phyloP scores from a whole-genome alignment of 352 stramenopile genomes.

The Globisporangium okanoganense region DNA sequence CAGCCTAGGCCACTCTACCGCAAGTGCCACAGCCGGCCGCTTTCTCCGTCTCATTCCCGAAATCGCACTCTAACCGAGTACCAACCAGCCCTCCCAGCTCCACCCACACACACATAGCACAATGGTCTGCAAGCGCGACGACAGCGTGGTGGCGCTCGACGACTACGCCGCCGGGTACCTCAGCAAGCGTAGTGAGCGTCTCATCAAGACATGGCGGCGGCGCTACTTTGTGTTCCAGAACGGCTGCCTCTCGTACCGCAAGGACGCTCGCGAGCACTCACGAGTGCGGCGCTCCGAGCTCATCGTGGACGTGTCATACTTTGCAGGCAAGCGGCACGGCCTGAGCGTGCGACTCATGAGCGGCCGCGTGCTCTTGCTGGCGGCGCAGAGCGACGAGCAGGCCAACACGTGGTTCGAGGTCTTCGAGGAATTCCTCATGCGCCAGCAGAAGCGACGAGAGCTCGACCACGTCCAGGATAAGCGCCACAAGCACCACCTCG shows the following conservation, averaged over 20 bases:
- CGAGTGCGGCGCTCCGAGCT: constrained; percentile 46
- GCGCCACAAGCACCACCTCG: constrained; percentile 36
- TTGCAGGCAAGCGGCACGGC: constrained; percentile 40
- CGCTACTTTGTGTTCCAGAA: constrained; percentile 80
- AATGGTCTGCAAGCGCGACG: constrained; percentile 16
- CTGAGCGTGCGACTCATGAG: constrained; percentile 46
- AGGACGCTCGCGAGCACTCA: constrained; percentile 46
- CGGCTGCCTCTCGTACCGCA: constrained; percentile 55
- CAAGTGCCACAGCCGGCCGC: neutral
- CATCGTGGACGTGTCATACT: constrained; percentile 51
- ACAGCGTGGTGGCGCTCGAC: constrained; percentile 46
- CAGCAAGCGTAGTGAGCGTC: constrained; percentile 50
- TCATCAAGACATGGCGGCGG: constrained; percentile 72
- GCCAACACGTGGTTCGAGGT: constrained; percentile 63
- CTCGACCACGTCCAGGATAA: constrained; percentile 35
- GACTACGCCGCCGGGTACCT: constrained; percentile 70
- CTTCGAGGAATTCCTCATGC: constrained; percentile 42
- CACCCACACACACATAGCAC: neutral
- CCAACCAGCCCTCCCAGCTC: neutral
- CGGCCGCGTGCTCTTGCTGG: constrained; percentile 43
- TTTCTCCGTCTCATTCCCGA: constrained; percentile 1
- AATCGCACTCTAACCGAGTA: constrained; percentile 4
- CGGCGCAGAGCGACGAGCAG: constrained; percentile 47
- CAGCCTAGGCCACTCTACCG: neutral
- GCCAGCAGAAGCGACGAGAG: constrained; percentile 30